Evolutionary conservation across 1,139 yeast species (phyloP), one percentile per base, ranked within the genome.

Genomic region (Saccharomyces hybrid): DNA sequence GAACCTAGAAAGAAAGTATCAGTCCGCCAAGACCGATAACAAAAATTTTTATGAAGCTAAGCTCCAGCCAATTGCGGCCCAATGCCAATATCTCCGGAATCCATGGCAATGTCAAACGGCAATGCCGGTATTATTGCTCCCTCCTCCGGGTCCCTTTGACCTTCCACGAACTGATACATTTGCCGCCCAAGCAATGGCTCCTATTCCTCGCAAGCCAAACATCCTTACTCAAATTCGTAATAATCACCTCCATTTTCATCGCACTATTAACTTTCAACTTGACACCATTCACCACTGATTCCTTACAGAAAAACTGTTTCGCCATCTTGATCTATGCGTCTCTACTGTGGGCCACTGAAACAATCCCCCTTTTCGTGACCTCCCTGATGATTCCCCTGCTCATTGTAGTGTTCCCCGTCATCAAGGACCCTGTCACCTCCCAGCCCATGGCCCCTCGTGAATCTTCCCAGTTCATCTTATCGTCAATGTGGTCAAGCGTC

Each of bases 401-500:
- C 54, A 80, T 86, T 48, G 96, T 91, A 2, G 73, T 86, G 2
- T 76, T 90, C 56, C 80, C 84, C 31, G 89, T 89, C 3, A 78
- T 89, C 61, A 81, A 86, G 58, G 75, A 79, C 58, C 76, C 78
- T 4, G 76, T 76, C 47, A 81, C 80, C 1, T 56, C 52, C 11
- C 71, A 75, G 2, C 75, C 79, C 1, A 76, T 89, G 79, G 64
- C 73, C 1, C 86, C 95, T 0, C 74, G 80, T 0, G 83, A 78
- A 2, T 86, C 97, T 0, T 84, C 96, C 1, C 80, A 81, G 62
- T 88, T 79, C 66, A 88, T 91, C 56, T 79, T 93, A 61, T 75
- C 88, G 1, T 77, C 89, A 27, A 91, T 91, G 98, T 91, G 97
- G 97, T 85, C 95, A 4, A 88, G 97, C 1, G 95, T 90, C 16